A percentile compares a stretch with the other conserved stretches of the same genome.
These are phyloP conservation scores for Aspergillus terreus DNA, from an alignment of 2,329 filamentous ascomycete species.

Conservation along the genomic window DNA sequence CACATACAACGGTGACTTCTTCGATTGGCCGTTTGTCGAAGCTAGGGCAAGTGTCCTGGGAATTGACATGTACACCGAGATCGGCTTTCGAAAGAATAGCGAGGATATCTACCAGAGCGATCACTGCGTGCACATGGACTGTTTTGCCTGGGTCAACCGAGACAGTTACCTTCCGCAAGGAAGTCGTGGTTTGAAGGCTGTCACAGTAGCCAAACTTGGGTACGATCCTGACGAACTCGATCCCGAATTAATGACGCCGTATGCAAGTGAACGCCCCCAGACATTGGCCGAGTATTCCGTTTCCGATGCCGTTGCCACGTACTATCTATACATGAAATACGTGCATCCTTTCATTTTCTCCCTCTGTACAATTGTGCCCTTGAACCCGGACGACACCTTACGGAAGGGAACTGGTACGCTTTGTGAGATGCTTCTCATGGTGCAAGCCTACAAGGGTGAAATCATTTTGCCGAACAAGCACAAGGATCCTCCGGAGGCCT, in stretches of 20 bases:
- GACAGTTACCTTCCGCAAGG: slow-evolving; percentile 97
- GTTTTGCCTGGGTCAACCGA: slow-evolving; percentile 97
- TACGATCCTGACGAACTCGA: slow-evolving; percentile 98
- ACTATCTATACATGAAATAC: slow-evolving; percentile 99
- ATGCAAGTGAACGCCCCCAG: slow-evolving; percentile 83
- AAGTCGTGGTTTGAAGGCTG: slow-evolving; percentile 93
- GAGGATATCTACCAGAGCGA: slow-evolving; percentile 96
- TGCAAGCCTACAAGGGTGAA: slow-evolving; percentile 87
- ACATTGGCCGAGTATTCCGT: slow-evolving; percentile 97
- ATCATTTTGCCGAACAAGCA: slow-evolving; percentile 98
- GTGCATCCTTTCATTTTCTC: slow-evolving; percentile 99
- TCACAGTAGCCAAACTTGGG: slow-evolving; percentile 94
- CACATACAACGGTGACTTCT: slow-evolving; percentile 99
- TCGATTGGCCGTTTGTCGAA: slow-evolving; percentile 99
- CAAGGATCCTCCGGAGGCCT: slow-evolving; percentile 81
- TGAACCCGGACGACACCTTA: slow-evolving; percentile 87
- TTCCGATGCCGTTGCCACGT: slow-evolving; percentile 96
- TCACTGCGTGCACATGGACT: slow-evolving; percentile 98
- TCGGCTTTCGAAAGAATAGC: slow-evolving; percentile 90
- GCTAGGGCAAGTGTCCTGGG: slow-evolving; percentile 87
- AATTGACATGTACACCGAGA: slow-evolving; percentile 99
- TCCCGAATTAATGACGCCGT: slow-evolving; percentile 92
- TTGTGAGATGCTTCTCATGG: slow-evolving; percentile 99
- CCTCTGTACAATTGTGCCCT: slow-evolving; percentile 89
- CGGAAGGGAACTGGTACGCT: slow-evolving; percentile 95